Evolutionary conservation across 805 yeast species (phyloP).

Genomic region (Danielozyma ontarioensis): DNA sequence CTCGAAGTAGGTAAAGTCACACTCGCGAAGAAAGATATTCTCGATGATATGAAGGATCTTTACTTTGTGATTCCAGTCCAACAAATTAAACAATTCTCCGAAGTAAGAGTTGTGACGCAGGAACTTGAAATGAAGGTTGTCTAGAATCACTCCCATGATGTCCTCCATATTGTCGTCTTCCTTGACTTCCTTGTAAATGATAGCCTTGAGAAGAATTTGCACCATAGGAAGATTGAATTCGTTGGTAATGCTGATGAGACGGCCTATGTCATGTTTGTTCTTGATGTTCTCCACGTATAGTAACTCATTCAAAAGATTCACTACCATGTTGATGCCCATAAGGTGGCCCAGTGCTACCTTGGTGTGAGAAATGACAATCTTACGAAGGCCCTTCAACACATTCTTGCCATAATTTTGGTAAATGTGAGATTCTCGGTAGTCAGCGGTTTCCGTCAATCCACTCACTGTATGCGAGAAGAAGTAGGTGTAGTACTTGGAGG

Average conservation of each 20-base stretch:
- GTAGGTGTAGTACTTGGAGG: slow-evolving; percentile 5
- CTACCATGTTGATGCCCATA: slow-evolving; percentile 11
- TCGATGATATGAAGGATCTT: slow-evolving; percentile 24
- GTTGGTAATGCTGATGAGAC: slow-evolving; percentile 11
- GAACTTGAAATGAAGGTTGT: slow-evolving; percentile 22
- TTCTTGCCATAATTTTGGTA: slow-evolving; percentile 4
- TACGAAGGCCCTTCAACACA: slow-evolving; percentile 8
- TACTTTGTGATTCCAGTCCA: slow-evolving; percentile 25
- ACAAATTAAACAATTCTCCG: slow-evolving; percentile 34
- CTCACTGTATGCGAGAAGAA: slow-evolving; percentile 9
- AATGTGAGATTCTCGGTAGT: slow-evolving; percentile 1
- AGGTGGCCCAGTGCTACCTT: slow-evolving; percentile 18
- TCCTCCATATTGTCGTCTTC: slow-evolving; percentile 2
- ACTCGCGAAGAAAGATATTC: slow-evolving; percentile 17
- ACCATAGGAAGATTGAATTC: slow-evolving; percentile 39
- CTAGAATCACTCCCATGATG: slow-evolving; percentile 11
- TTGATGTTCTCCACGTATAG: slow-evolving; percentile 2
- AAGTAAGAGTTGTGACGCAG: slow-evolving; percentile 27
- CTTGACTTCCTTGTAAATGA: slow-evolving; percentile 13
- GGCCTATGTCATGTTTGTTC: slow-evolving; percentile 11
- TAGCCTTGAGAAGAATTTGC: slow-evolving; percentile 33
- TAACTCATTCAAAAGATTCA: slow-evolving; percentile 12
- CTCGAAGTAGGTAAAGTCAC: slow-evolving; percentile 6
- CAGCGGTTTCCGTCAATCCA: slow-evolving; percentile 5
- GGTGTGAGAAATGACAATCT: slow-evolving; percentile 12